phyloP scores from a whole-genome alignment of 2,329 filamentous ascomycete genomes.

The Trichoderma citrinoviride region DNA sequence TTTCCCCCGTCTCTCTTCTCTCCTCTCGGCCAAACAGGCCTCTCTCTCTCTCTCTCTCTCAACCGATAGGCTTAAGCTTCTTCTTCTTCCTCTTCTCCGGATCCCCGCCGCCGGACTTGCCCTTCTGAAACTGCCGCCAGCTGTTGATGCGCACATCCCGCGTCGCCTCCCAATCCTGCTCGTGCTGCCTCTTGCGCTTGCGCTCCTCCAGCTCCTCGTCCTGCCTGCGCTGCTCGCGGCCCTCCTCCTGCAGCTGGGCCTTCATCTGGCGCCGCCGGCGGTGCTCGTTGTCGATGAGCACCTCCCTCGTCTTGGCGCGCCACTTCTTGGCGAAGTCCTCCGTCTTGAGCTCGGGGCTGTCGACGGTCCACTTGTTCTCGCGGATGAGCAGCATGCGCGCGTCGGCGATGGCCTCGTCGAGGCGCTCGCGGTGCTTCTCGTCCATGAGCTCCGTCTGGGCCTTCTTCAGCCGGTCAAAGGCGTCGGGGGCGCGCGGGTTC shows the following conservation, averaged over 20 bases:
- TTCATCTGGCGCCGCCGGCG: constrained; percentile 80
- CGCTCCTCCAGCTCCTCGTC: constrained; percentile 80
- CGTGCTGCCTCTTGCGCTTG: constrained; percentile 85
- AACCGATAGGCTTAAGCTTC: constrained; percentile 65
- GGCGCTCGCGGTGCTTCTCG: constrained; percentile 80
- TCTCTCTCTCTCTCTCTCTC: constrained; percentile 21
- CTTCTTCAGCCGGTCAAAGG: constrained; percentile 95
- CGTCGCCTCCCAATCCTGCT: constrained; percentile 92
- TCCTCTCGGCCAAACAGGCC: too few species aligned
- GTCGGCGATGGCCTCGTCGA: constrained; percentile 95
- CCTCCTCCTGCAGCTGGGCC: constrained; percentile 95
- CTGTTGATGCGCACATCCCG: constrained; percentile 87
- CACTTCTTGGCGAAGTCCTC: constrained; percentile 80
- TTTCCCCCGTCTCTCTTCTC: background rate
- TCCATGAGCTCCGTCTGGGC: constrained; percentile 89
- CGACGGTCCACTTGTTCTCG: constrained; percentile 88
- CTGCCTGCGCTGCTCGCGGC: constrained; percentile 77
- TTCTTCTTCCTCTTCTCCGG: constrained; percentile 64
- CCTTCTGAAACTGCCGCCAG: constrained; percentile 90
- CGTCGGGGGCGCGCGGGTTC: constrained; percentile 86
- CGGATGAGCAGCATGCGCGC: constrained; percentile 92
- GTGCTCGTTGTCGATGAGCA: constrained; percentile 90
- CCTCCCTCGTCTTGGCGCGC: constrained; percentile 84
- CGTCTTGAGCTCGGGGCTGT: constrained; percentile 82
- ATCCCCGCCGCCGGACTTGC: constrained; percentile 48